Evolutionary conservation across 2,329 filamentous ascomycete species (phyloP), one percentile per base, ranked within the genome.

Genomic region (Curvularia verruculosa): DNA sequence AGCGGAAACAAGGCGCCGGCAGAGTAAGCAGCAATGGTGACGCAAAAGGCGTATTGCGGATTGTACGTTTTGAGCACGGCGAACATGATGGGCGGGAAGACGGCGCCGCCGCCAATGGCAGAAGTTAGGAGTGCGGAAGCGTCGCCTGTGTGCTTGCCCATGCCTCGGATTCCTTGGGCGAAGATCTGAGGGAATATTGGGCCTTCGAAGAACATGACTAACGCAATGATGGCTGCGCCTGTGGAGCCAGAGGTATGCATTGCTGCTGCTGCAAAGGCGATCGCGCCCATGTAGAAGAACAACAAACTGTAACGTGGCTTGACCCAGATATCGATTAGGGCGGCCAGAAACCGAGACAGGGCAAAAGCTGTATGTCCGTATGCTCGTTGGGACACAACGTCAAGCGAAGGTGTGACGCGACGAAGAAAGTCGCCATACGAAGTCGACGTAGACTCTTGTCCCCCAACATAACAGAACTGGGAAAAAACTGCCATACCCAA

Each of bases 381-480:
- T 0, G 84, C 83, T 55, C 82, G 75, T 58, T 80, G 82, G 29
- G 83, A 73, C 10, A 72, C 67, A 15, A 48, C 3, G 52, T 79
- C 73, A 21, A 75, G 66, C 1, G 64, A 63, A 1, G 81, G 78
- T 13, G 74, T 71, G 6, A 81, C 76, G 3, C 68, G 54, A 1
- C 55, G 26, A 23, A 85, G 69, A 52, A 84, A 84, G 1, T 72
- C 64, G 23, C 72, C 65, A 50, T 84, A 83, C 12, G 76, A 77
- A 7, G 79, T 81, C 2, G 83, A 80, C 19, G 85, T 74, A 26
- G 81, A 80, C 73, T 88, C 86, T 68, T 88, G 85, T 0, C 80
- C 84, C 12, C 84, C 85, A 1, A 86, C 82, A 61, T 87, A 88
- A 74, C 83, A 85, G 66, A 85, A 87, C 60, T 84, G 81, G 10